Base-by-base conservation (phyloP, 1,284 basidiomycete species). In the Pseudozyma tsukubaensis region DNA sequence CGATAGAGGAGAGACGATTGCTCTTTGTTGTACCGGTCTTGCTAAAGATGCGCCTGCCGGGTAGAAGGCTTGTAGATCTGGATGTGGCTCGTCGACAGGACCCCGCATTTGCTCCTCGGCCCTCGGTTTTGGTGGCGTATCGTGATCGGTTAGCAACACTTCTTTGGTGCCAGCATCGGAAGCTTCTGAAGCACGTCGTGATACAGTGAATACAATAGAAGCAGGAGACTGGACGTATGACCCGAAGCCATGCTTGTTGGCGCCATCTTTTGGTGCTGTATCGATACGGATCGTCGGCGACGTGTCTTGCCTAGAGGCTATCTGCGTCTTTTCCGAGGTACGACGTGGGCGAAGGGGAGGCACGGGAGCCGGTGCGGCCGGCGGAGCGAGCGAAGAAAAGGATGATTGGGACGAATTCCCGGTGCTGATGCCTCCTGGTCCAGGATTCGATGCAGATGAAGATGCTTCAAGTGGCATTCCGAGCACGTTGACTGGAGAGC, bases 81-180 rank as follows among this genome's bases (percentile, higher is more conserved):
- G 61, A 54, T 55, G 53, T 24, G 50, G 67, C 45, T 60, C 61
- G 18, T 63, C 66, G 35, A 60, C 19, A 0, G 49, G 43, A 9
- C 51, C 57, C 5, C 54, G 40, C 5, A 59, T 24, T 40, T 44
- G 55, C 12, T 56, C 50, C 14, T 66, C 54, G 19, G 55, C 50
- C 40, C 52, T 52, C 18, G 37, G 34, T 39, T 50, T 58, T 21
- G 56, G 53, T 19, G 37, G 19, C 21, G 58, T 54, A 19, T 71
- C 68, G 36, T 42, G 54, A 36, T 71, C 68, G 4, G 62, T 61
- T 4, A 71, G 50, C 29, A 71, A 37, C 24, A 59, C 57, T 51
- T 65, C 68, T 32, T 65, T 58, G 9, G 67, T 63, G 12, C 60
- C 67, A 11, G 60, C 36, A 13, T 63, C 60, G 32, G 67, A 69